Evolutionary conservation across 148 eudicot species (phyloP).

Genomic region (Diospyros lotus): DNA sequence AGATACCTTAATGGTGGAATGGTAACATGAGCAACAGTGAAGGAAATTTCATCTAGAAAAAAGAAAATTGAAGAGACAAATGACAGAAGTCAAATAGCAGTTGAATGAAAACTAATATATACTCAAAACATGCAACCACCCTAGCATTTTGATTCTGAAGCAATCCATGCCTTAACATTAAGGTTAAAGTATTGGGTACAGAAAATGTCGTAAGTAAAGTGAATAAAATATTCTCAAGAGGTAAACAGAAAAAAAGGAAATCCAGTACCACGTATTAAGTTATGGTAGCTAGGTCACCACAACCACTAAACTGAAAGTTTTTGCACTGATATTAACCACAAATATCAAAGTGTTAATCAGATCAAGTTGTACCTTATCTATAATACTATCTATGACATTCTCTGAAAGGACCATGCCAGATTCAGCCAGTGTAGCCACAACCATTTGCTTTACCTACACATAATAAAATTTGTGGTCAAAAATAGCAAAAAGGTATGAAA

Average conservation of each 20-base stretch:
- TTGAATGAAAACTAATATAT: background rate
- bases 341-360: background rate
- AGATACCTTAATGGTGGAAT: background rate
- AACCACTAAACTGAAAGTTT: too few relatives aligned
- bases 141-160: background rate
- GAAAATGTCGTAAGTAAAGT: too few relatives aligned
- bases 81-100: background rate
- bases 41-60: background rate
- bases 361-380: slow-evolving; percentile 46
- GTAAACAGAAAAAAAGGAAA: background rate
- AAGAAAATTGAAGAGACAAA: background rate
- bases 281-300: too few relatives aligned
- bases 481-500: background rate
- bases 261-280: too few relatives aligned
- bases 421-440: slow-evolving; percentile 64
- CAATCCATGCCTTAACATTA: background rate
- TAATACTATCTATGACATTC: slow-evolving; percentile 62
- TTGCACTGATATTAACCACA: too few relatives aligned
- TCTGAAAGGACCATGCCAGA: slow-evolving; percentile 69
- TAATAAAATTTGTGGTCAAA: background rate
- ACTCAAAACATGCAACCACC: background rate
- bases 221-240: background rate
- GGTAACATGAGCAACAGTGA: background rate
- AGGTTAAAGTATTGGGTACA: background rate
- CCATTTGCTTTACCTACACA: slow-evolving; percentile 72